Evolutionary conservation across 108 stramenopile species (phyloP).

Genomic region (Schizochytrium sp.): DNA sequence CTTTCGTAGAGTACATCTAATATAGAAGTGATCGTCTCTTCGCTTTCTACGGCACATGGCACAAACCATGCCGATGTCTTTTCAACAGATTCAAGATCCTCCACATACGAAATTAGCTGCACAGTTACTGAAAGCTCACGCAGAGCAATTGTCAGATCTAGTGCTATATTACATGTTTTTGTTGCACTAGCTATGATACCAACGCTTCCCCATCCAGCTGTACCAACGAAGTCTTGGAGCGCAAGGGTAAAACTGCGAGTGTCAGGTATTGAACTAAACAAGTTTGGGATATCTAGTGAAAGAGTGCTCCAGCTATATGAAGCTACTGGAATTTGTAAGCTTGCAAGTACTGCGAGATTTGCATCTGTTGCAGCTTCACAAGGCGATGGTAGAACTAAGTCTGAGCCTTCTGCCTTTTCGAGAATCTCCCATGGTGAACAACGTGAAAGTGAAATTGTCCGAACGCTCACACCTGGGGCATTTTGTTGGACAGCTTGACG

Average conservation of each 20-base stretch:
- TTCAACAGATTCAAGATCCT: neutral
- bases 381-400: neutral
- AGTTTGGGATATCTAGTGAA: neutral
- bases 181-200: neutral
- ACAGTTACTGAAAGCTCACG: neutral
- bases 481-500: neutral
- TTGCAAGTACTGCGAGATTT: constrained; percentile 3
- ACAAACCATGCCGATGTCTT: neutral
- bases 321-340: neutral
- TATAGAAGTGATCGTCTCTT: neutral
- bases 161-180: too few species aligned
- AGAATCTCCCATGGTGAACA: constrained; percentile 22
- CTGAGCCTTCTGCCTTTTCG: neutral
- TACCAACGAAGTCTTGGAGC: neutral
- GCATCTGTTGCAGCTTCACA: neutral
- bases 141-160: neutral
- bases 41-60: neutral
- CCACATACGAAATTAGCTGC: neutral
- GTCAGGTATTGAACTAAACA: neutral
- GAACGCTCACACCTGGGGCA: neutral
- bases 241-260: neutral
- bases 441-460: neutral
- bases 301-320: neutral
- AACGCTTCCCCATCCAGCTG: neutral
- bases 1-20: neutral